Evolutionary conservation across 768 basidiomycete genomes (phyloP).

Genomic region (Xerocomus potaroensis): DNA sequence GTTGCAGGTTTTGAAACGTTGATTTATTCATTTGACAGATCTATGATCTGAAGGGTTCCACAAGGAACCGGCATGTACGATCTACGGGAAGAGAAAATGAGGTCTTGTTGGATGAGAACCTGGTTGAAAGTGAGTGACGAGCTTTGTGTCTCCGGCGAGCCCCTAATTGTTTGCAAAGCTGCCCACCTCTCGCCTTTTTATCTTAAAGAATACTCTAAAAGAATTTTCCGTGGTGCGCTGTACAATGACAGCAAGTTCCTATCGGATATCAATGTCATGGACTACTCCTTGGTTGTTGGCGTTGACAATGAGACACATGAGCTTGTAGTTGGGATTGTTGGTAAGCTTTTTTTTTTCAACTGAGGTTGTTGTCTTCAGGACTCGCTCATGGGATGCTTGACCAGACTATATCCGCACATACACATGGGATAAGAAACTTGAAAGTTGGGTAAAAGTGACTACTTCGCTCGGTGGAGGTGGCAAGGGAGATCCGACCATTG

Average conservation of each 20-base stretch:
- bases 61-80: constrained; percentile 87
- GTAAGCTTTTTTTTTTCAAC: constrained; percentile 42
- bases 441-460: constrained; percentile 97
- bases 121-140: constrained; percentile 69
- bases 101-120: constrained; percentile 93
- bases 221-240: constrained; percentile 83
- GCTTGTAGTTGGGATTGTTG: constrained; percentile 95
- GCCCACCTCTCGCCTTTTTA: constrained; percentile 88
- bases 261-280: constrained; percentile 93
- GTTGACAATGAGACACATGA: constrained; percentile 88
- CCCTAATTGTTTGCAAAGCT: constrained; percentile 41
- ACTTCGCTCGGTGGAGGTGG: constrained; percentile 80
- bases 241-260: constrained; percentile 96
- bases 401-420: constrained; percentile 93
- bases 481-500: constrained; percentile 92
- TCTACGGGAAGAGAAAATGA: constrained; percentile 89
- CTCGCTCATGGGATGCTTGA: constrained; percentile 4
- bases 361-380: neutral
- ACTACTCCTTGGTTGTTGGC: constrained; percentile 94
- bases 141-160: neutral
- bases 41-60: constrained; percentile 96
- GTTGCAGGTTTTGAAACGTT: constrained; percentile 4
- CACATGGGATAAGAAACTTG: constrained; percentile 98
- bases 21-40: constrained; percentile 48
- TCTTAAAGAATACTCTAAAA: constrained; percentile 93